Evolutionary conservation across 345 rosid genomes (phyloP), one percentile per base, ranked within the genome.

Genomic region (Ceriops tagal): DNA sequence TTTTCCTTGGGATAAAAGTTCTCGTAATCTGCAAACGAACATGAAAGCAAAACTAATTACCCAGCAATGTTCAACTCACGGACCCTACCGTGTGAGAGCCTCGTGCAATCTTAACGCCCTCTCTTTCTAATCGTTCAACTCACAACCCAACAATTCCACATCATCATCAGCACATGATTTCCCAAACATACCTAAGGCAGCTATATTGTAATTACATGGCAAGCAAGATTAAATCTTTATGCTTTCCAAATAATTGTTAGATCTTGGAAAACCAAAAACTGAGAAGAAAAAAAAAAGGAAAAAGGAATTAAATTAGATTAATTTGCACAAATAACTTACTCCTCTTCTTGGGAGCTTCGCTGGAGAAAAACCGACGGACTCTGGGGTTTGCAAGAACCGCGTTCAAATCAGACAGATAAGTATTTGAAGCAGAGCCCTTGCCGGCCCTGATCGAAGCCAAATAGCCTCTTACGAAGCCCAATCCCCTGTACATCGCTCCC

Each of bases 1-100:
- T 84, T 84, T 51, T 80, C 98, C 83, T 95, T 90, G 0, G 96
- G 98, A 62, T 77, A 86, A 72, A 85, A 95, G 56, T 86, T 92
- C 81, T 90, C 98, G 79, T 86, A 90, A 81, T 95, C 99, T 92
- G 83, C 77, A 76, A 64, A 75, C 34, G 34, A 60, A 53, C 39
- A 53, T 16, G 22, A 37, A 37, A 61, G 6, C 21, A 30, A 4
- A 35, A 57, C 19, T 49, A 19, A 43, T 13, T 13, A 11, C 5
- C 49, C 49, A 43, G 1, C 49, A 43, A 43, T 3, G 49, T 43
- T 43, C 49, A 43, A 34, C 28, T 21, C 58, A 55, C 3, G 21
- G 5, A 10, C 26, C 22, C 27, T 8, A 53, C 22, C 15, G 5
- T 1, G 27, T 53, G 27, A 53, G 27, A 21, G 47, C 15, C 47